Evolutionary conservation across 495 filamentous ascomycete genomes (phyloP).

Genomic region (Tetracladium setigerum): DNA sequence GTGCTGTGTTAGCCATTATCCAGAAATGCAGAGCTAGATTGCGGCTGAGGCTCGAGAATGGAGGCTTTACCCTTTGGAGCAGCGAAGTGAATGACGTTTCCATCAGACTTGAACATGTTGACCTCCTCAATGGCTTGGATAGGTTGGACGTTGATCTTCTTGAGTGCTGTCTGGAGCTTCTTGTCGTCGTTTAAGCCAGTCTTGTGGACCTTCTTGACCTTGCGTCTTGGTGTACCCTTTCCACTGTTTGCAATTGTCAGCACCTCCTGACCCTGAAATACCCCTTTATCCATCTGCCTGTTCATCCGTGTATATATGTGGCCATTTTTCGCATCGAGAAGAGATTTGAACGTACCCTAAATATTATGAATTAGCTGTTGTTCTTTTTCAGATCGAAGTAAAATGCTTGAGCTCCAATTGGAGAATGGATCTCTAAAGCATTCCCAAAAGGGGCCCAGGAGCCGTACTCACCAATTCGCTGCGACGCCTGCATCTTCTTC

Average conservation of each 20-base stretch:
- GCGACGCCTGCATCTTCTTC: slow-evolving; percentile 68
- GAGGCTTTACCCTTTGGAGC: slow-evolving; percentile 73
- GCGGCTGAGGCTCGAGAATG: not conserved
- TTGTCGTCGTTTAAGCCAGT: slow-evolving; percentile 91
- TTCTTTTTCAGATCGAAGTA: slow-evolving; percentile 1
- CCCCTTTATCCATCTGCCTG: slow-evolving; percentile 4
- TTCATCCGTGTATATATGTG: not conserved
- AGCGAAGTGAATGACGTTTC: slow-evolving; percentile 98
- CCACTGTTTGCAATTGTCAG: slow-evolving; percentile 50
- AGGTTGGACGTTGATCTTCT: slow-evolving; percentile 94
- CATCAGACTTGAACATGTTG: slow-evolving; percentile 99
- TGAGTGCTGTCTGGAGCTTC: slow-evolving; percentile 91
- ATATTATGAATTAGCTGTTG: slow-evolving; percentile 17
- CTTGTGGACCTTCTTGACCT: slow-evolving; percentile 95
- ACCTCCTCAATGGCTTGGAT: slow-evolving; percentile 99
- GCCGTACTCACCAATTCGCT: slow-evolving; percentile 64
- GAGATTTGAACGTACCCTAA: slow-evolving; percentile 26
- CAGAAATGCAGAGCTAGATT: not conserved
- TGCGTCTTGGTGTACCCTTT: slow-evolving; percentile 96
- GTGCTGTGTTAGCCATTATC: not conserved
- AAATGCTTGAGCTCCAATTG: slow-evolving; percentile 16
- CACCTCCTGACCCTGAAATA: not conserved
- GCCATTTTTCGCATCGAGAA: not conserved
- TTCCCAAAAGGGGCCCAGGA: not conserved
- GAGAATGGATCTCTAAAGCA: not conserved